Base-by-base conservation (phyloP, 1,284 basidiomycete species). In the Ceratobasidium sp. region DNA sequence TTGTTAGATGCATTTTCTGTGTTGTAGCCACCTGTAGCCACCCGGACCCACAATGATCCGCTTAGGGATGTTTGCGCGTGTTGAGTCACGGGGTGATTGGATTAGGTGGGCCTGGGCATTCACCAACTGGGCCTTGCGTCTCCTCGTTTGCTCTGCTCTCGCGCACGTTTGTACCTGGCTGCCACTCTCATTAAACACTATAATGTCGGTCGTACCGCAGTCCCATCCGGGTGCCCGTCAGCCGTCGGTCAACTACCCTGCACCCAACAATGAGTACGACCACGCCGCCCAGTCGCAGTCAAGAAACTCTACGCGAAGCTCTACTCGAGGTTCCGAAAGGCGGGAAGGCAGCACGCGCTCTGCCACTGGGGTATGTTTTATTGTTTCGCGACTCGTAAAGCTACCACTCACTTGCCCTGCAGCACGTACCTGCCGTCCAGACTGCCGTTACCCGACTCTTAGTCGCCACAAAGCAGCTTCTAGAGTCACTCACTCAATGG, bases 401-500 rank as follows among this genome's bases (percentile, higher is more conserved):
- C 26, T 41, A 6, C 18, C 18, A 14, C 64, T 67, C 64, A 67
- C 32, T n/a, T n/a, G 4, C 13, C 14, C n/a, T 43, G 30, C 26
- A 67, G 49, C 64, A 49, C 23, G 64, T 67, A 35, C 75, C 55
- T 61, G 41, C 63, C 9, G 93, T 96, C 76, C 96, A 98, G 81
- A 93, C 94, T 52, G 91, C 94, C 46, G 96, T 98, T 35, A 98
- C 97, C 14, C 89, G 95, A 66, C 87, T 99, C 23, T 87, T 99
- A 14, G 95, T 99, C 1, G 92, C 95, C 23, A 98, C 98, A 76
- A 98, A 98, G 81, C 90, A 95, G 79, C 88, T 99, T 30, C 87
- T 99, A 49, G 96, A 98, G 80, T 88, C 94, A 0, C 86, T 99
- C 73, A 96, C 95, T 11, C 85, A 90, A 82, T 98, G 96, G 96